These are phyloP conservation scores for Hordeum pubiflorum DNA, from an alignment of 202 grass and related monocot species.

Conservation along the genomic window DNA sequence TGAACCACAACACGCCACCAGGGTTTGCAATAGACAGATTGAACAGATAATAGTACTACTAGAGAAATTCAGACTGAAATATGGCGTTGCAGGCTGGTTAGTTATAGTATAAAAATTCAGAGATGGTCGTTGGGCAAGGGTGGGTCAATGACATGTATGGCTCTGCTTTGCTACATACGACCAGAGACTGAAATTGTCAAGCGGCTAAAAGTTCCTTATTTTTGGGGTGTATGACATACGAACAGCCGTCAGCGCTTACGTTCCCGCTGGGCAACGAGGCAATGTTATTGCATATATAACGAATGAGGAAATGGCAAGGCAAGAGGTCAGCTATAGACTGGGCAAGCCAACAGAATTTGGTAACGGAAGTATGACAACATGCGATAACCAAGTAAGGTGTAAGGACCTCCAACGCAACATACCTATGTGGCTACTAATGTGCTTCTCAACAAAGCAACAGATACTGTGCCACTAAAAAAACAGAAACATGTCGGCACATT, in stretches of 20 bases:
- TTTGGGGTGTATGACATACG: not conserved
- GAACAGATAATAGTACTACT: not conserved
- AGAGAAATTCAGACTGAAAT: too few relatives aligned
- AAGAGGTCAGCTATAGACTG: not conserved
- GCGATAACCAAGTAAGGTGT: not conserved
- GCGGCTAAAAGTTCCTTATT: not conserved
- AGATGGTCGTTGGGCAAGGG: not conserved
- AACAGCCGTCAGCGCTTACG: conserved; percentile 33
- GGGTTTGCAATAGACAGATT: not conserved
- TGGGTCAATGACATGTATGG: not conserved
- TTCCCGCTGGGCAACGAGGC: not conserved
- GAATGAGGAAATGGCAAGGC: not conserved
- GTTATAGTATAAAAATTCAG: not conserved
- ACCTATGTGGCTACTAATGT: not conserved
- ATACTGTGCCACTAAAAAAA: too few relatives aligned
- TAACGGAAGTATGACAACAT: not conserved
- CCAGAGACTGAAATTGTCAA: not conserved
- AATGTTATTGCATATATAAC: not conserved
- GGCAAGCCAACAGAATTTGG: not conserved
- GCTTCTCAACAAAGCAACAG: too few relatives aligned
- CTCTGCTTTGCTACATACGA: not conserved
- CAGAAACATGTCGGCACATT: not conserved
- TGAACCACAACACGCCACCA: not conserved
- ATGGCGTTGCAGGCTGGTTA: not conserved
- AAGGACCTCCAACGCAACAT: not conserved